Conservation (phyloP, 257 asterid genomes). For the Cruciata laevipes region DNA sequence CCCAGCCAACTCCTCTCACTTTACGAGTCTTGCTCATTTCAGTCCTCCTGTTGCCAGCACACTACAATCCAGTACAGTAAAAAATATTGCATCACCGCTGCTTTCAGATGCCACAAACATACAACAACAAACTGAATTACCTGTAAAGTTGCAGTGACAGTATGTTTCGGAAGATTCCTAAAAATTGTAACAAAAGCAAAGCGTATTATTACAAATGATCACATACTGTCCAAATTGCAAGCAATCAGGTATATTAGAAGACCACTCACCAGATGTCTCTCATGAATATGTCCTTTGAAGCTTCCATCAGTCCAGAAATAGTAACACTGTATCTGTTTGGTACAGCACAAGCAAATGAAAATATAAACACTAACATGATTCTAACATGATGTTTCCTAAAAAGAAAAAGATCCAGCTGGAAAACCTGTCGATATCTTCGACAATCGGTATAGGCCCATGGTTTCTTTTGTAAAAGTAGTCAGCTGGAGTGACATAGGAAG, state of each 20-base stretch:
- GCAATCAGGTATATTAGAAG: neutral
- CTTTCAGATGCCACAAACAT: neutral
- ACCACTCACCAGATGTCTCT: conserved; percentile 71
- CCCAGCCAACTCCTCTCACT: conserved; percentile 99
- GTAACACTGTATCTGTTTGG: conserved; percentile 59
- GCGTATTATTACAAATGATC: conserved; percentile 3
- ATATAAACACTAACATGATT: neutral
- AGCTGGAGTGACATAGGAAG: conserved; percentile 74
- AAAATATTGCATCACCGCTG: neutral
- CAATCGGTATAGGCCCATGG: conserved; percentile 92
- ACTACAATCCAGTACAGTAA: conserved; percentile 29
- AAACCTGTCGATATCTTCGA: conserved; percentile 67
- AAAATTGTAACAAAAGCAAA: conserved; percentile 16
- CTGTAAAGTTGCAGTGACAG: conserved; percentile 88
- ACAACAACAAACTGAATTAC: conserved; percentile 19
- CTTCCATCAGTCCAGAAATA: conserved; percentile 45
- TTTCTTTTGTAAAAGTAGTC: conserved; percentile 91
- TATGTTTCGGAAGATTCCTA: conserved; percentile 80
- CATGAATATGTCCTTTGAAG: conserved; percentile 57
- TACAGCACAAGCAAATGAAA: conserved; percentile 18
- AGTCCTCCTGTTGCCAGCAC: conserved; percentile 99
- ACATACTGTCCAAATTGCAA: conserved; percentile 4
- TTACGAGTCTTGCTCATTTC: conserved; percentile 78
- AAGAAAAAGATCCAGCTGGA: neutral
- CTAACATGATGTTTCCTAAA: neutral